Evolutionary conservation across 805 yeast species (phyloP), one percentile per base, ranked within the genome.

Genomic region (Komagataella kurtzmanii): DNA sequence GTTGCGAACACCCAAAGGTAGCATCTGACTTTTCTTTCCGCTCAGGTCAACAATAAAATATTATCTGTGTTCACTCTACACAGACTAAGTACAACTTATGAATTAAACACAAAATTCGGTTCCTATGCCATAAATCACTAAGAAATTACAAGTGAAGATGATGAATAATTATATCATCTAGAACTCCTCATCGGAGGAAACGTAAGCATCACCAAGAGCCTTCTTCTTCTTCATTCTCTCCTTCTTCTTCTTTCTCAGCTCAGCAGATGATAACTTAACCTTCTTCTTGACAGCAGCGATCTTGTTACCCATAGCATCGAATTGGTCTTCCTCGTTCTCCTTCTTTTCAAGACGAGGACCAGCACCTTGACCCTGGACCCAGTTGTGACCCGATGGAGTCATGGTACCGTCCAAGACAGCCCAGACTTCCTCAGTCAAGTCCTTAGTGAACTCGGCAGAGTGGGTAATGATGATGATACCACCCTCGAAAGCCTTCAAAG

Each of bases 271-370:
- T 70, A 93, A 81, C 87, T 93, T 93, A 75, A 81, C 80, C 84
- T 86, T 90, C 95, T 93, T 93, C 86, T 89, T 88, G 73, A 79
- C 88, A 72, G 86, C 77, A 68, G 88, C 90, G 75, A 93, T 83
- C 95, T 93, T 93, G 96, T 93, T 93, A 81, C 99, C 99, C 95
- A 93, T 88, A 68, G 98, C 99, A 79, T 93, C 99, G 79, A 93
- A 91, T 78, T 90, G 88, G 74, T 91, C 98, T 73, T 85, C 99
- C 76, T 90, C 91, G 56, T 80, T 97, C 56, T 86, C 96, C 81
- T 91, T 90, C 88, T 90, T 85, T 73, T 87, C 93, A 58, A 93
- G 75, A 85, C 99, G 90, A 77, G 99, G 99, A 80, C 99, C 99
- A 71, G 97, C 65, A 80, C 99, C 99, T 82, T 93, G 99, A 77